phyloP scores from a whole-genome alignment of 1,139 yeast species.

The Saccharomyces hybrid region DNA sequence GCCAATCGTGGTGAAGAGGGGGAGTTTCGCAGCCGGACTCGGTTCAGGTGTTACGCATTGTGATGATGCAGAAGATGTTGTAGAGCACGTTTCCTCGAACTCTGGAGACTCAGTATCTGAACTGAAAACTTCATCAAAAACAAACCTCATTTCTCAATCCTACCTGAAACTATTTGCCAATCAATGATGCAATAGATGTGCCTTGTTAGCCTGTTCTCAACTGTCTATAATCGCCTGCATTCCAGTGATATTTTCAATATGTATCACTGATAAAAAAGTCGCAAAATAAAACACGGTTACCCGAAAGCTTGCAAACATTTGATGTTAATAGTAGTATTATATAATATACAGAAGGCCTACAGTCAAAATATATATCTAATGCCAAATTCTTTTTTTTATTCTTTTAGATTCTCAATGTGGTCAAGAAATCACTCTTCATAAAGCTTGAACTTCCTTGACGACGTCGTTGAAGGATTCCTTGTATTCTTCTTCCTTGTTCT shows the following conservation, averaged over 20 bases:
- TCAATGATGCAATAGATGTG: background rate
- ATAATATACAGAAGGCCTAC: slow-evolving; percentile 1
- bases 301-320: background rate
- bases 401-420: background rate
- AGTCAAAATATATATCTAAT: background rate
- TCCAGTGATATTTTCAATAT: background rate
- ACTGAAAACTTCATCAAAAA: slow-evolving; percentile 14
- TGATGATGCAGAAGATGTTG: slow-evolving; percentile 5
- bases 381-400: background rate
- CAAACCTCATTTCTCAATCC: slow-evolving; percentile 13
- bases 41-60: slow-evolving; percentile 9
- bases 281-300: background rate
- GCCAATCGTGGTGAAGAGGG: background rate
- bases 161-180: background rate
- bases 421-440: slow-evolving; percentile 12
- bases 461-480: slow-evolving; percentile 89
- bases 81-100: slow-evolving; percentile 2
- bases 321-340: background rate
- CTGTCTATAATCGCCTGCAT: background rate
- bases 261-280: background rate
- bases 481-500: slow-evolving; percentile 77
- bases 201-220: background rate
- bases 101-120: slow-evolving; percentile 9
- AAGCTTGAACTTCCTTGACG: slow-evolving; percentile 67
- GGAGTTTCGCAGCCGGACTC: slow-evolving; percentile 1